Evolutionary conservation across 371 early-diverging fungal genomes (phyloP), one percentile per base, ranked within the genome.

Genomic region (Syncephalastrum monosporum): DNA sequence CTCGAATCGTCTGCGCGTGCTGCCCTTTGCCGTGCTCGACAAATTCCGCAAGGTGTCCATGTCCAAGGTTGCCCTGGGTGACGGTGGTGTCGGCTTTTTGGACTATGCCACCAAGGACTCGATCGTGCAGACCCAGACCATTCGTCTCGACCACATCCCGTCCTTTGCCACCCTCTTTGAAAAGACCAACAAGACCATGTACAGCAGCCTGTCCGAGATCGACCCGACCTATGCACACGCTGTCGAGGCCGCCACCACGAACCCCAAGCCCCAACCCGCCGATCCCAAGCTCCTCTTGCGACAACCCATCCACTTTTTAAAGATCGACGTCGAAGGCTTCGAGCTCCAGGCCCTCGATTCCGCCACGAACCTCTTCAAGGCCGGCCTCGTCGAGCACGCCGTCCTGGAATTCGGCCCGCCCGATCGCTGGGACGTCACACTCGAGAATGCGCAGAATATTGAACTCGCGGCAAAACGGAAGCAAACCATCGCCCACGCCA

Each of bases 281-380:
- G 41, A 55, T 10, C 60, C 69, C 49, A 46, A 64, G 3, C 50
- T 77, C 6, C n/a, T 64, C 14, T 58, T 72, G 21, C 66, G 69
- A 15, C 63, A 74, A 13, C 77, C 74, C 13, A 74, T 77, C 45
- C 77, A 77, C 57, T 77, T 77, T 50, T 57, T 77, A 24, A 77
- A 77, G 65, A 70, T 77, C 44, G 77, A 77, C 49, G 77, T 77
- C 2, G 77, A 77, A 62, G 77, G 77, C 12, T 77, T 77, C 51
- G 77, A 77, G 43, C 33, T 77, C 17, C 69, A 65, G 24, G 74
- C 77, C 7, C 56, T 77, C 8, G 68, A 68, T 23, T 72, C 72
- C 8, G 77, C 77, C 10, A 49, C 65, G 24, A 56, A 54, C 19
- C 51, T 77, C 8, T 77, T 64, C 54, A 71, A 77, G 44, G 53